Percentiles rank a stretch among this genome's conserved stretches.
phyloP scores from a whole-genome alignment of 805 yeast genomes.

The Ogataea methanolica region DNA sequence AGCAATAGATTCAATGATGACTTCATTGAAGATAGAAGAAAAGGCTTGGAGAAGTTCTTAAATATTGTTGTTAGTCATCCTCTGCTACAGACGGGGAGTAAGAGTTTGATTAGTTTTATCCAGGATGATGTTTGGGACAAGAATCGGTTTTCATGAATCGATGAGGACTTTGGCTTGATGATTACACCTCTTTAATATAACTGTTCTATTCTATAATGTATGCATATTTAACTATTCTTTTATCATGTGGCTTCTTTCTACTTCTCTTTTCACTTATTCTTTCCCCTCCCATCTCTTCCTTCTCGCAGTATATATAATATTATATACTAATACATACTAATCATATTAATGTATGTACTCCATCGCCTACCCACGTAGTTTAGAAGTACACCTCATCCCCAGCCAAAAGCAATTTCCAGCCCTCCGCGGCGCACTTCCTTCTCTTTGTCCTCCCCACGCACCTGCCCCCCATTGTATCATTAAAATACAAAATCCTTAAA shows the following conservation, averaged over 20 bases:
- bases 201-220: background rate
- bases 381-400: no score
- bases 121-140: constrained; percentile 83
- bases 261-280: background rate
- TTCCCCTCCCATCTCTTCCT: no score
- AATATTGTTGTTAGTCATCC: constrained; percentile 88
- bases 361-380: no score
- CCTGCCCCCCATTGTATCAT: no score
- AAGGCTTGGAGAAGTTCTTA: constrained; percentile 79
- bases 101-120: constrained; percentile 72
- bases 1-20: constrained; percentile 73
- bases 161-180: background rate
- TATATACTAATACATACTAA: no score
- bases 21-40: constrained; percentile 76
- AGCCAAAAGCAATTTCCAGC: no score
- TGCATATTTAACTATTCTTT: background rate
- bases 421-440: no score
- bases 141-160: constrained; percentile 9
- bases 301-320: no score
- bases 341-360: no score
- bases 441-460: no score
- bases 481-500: no score
- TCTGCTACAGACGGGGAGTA: constrained; percentile 79
- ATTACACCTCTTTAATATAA: background rate
- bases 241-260: background rate